A percentile compares a stretch with the other conserved stretches of the same genome.
Conservation (phyloP, 345 rosid species). For the Populus tremula region DNA sequence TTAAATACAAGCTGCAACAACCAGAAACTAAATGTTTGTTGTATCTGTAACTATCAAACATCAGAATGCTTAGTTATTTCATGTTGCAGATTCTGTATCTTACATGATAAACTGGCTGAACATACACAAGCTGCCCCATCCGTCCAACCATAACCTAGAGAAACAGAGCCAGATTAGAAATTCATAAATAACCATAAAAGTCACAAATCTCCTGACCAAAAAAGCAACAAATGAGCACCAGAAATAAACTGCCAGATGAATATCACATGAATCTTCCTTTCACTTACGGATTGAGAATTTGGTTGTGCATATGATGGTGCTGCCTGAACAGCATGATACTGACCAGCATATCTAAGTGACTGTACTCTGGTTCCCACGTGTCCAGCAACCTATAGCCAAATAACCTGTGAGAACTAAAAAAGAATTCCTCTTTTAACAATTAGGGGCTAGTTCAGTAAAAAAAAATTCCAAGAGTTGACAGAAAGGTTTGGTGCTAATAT, state of each 20-base stretch:
- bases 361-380: conserved; percentile 60
- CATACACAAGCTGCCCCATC: conserved; percentile 62
- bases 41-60: conserved; percentile 6
- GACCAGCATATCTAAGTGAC: conserved; percentile 57
- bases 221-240: neutral
- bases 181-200: conserved; percentile 9
- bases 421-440: neutral
- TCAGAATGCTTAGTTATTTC: conserved; percentile 10
- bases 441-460: neutral
- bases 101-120: conserved; percentile 79
- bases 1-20: neutral
- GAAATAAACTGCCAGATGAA: neutral
- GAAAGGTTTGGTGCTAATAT: neutral
- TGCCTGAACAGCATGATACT: conserved; percentile 59
- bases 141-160: conserved; percentile 68
- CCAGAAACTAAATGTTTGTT: neutral
- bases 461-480: neutral
- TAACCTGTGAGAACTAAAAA: neutral
- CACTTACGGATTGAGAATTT: conserved; percentile 59
- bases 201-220: conserved; percentile 1
- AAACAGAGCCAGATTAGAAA: conserved; percentile 13
- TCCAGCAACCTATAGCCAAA: conserved; percentile 46
- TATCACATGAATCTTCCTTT: conserved; percentile 4
- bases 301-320: conserved; percentile 58
- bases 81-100: conserved; percentile 22